These are phyloP conservation scores for Termitomyces sp. DNA, from an alignment of 768 basidiomycete genomes.

Conservation along the genomic window DNA sequence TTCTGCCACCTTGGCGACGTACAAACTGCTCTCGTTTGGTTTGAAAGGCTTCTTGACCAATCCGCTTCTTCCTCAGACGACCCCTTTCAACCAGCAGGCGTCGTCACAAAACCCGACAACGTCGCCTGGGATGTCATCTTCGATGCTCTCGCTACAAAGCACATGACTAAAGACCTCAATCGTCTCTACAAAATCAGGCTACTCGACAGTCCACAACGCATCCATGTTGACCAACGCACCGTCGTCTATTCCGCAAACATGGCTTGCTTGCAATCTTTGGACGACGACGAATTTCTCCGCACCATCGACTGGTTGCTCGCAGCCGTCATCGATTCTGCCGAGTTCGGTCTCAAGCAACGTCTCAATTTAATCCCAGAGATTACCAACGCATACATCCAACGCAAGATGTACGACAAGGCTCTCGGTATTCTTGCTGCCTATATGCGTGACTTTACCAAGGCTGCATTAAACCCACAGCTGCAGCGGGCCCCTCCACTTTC, in stretches of 20 bases:
- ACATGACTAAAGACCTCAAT: constrained; percentile 50
- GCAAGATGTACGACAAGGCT: constrained; percentile 23
- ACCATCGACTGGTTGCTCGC: constrained; percentile 18
- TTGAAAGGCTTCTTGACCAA: constrained; percentile 50
- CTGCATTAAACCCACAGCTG: not conserved
- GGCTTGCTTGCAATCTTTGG: constrained; percentile 13
- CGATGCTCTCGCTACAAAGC: constrained; percentile 42
- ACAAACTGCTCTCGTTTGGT: constrained; percentile 64
- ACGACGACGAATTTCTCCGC: constrained; percentile 11
- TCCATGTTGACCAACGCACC: constrained; percentile 31
- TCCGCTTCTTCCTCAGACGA: constrained; percentile 21
- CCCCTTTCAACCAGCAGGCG: constrained; percentile 36
- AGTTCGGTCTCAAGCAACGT: not conserved
- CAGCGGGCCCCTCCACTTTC: not conserved
- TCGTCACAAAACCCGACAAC: constrained; percentile 45
- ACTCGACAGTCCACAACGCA: constrained; percentile 25
- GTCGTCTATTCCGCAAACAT: constrained; percentile 37
- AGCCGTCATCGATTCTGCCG: not conserved
- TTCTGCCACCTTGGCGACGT: constrained; percentile 62
- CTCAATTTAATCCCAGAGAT: constrained; percentile 17
- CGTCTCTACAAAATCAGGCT: constrained; percentile 39
- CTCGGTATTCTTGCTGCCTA: constrained; percentile 12
- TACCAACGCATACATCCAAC: constrained; percentile 20
- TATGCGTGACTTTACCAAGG: not conserved
- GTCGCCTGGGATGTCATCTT: constrained; percentile 58